Evolutionary conservation across 1,284 basidiomycete genomes (phyloP), one percentile per base, ranked within the genome.

Genomic region (Veloboletus limbatus): DNA sequence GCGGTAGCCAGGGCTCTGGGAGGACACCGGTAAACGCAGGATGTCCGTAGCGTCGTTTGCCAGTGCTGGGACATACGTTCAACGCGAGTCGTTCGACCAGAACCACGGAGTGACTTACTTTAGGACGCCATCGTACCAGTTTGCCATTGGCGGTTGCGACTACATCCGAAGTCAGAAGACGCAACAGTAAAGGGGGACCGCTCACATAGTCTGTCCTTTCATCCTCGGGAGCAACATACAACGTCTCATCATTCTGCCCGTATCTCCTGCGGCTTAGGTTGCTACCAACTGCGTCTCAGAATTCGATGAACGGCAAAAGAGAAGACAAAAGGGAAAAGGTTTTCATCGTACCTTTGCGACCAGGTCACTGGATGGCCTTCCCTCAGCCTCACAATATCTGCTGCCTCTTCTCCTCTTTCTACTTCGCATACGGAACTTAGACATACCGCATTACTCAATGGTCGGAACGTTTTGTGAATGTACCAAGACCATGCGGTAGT

Each of bases 91-190:
- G n/a, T n/a, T n/a, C n/a, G n/a, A n/a, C 7, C 13, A 37, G 6
- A 6, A n/a, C 14, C 10, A 6, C 38, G 14, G n/a, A 25, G 4
- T 26, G 8, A 66, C 81, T 55, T 67, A 85, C 91, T 95, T 95
- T 6, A 97, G 74, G 8, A 96, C 90, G 0, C 93, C 93, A 38
- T 76, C 78, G 62, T 92, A 96, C 81, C 91, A 94, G 59, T 90
- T 90, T 10, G 88, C 85, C 90, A 97, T 93, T 0, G 94, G 93
- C 1, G 93, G 93, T 67, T 97, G 94, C 0, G 89, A 92, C 85
- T 92, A 55, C 0, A 48, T 22, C 24, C 38, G 20, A 31, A 3
- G 22, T 65, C 40, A 57, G 48, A 16, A 18, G n/a, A 40, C 1
- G 30, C 3, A 9, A 35, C 35, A 10, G 17, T 6, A 25, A 53